These are phyloP conservation scores for Russula lepida DNA, from an alignment of 768 basidiomycete genomes.

Conservation along the genomic window DNA sequence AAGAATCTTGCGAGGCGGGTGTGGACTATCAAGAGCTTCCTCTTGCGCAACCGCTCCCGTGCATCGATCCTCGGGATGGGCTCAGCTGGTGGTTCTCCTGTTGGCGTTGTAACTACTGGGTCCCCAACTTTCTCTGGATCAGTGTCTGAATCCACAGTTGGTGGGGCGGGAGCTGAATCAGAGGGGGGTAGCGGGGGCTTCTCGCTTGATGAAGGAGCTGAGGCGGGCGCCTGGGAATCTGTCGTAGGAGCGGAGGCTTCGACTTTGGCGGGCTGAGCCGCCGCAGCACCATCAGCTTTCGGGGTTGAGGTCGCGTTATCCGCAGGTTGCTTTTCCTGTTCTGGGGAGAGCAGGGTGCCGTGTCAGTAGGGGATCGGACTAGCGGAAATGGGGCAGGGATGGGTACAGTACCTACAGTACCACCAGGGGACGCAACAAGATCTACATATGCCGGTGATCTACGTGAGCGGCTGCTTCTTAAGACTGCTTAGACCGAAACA, in stretches of 20 bases:
- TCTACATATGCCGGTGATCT: too few species aligned
- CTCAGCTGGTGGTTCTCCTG: background rate
- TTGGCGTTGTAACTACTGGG: background rate
- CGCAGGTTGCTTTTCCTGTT: background rate
- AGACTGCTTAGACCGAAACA: background rate
- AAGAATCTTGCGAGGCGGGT: background rate
- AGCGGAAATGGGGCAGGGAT: background rate
- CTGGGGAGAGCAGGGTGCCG: background rate
- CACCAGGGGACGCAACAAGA: background rate
- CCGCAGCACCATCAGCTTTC: background rate
- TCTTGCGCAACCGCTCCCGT: background rate
- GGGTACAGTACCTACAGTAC: background rate
- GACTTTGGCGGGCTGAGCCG: background rate
- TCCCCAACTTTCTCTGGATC: background rate
- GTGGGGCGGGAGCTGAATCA: background rate
- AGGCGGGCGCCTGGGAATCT: background rate
- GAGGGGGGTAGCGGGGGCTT: background rate
- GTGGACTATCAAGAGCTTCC: background rate
- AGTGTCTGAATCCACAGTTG: background rate
- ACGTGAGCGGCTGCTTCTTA: background rate
- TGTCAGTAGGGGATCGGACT: background rate
- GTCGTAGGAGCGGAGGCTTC: background rate
- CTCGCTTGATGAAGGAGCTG: background rate
- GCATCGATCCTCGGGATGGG: background rate
- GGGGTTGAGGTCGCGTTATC: background rate